These are phyloP conservation scores for Citrullus amarus DNA, from an alignment of 306 rosid species.

Conservation along the genomic window DNA sequence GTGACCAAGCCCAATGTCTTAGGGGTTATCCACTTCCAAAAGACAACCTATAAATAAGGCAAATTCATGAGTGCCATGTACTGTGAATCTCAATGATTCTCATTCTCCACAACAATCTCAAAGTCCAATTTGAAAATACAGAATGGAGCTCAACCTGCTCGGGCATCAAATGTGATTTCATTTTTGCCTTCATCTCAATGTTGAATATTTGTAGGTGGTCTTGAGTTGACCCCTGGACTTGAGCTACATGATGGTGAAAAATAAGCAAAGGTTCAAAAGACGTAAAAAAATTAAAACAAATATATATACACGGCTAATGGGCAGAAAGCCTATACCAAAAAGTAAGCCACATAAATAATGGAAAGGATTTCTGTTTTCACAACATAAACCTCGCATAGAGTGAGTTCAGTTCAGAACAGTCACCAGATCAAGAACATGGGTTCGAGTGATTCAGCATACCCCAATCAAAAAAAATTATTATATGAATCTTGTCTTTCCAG, in stretches of 20 bases:
- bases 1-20: conserved; percentile 92
- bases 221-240: conserved; percentile 95
- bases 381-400: not conserved
- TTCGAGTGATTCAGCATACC: not conserved
- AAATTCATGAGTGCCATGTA: conserved; percentile 10
- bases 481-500: not conserved
- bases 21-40: conserved; percentile 97
- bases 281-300: not conserved
- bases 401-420: not conserved
- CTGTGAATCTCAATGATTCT: not conserved
- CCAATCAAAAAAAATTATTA: not conserved
- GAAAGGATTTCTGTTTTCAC: not conserved
- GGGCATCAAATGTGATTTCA: conserved; percentile 91
- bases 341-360: not conserved
- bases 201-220: conserved; percentile 96
- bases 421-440: not conserved
- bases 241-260: conserved; percentile 44
- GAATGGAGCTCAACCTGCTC: conserved; percentile 63
- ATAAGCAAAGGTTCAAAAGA: not conserved
- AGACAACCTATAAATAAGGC: conserved; percentile 52
- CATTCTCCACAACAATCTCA: not conserved
- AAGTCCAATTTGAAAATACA: not conserved
- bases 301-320: not conserved
- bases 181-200: conserved; percentile 88
- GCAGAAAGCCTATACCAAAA: conserved; percentile 9